Base-by-base conservation (phyloP, 331 rosid genomes). In the Malus hybrid region DNA sequence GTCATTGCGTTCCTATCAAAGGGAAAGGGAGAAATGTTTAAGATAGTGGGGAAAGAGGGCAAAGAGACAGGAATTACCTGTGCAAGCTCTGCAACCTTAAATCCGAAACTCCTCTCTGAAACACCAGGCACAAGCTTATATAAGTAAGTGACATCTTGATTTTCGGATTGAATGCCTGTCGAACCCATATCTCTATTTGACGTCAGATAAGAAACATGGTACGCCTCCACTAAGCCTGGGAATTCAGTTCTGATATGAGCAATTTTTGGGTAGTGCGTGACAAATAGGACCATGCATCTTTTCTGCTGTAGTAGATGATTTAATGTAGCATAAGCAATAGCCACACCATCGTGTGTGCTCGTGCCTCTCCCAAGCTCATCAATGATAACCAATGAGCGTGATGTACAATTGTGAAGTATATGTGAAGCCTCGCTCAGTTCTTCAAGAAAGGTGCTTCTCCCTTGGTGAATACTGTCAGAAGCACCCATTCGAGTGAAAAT, bases 301-400 rank as follows among this genome's bases (percentile, higher is more conserved):
- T 88, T 92, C 72, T 86, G 84, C 84, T 82, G 80, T 62, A 92
- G 83, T 61, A 92, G 89, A 87, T 88, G 85, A 77, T 90, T 90
- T 83, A 94, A 78, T 18, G 99, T 87, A 3, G 99, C 96, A 55
- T 94, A 88, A 29, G 99, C 96, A 69, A 94, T 92, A 52, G 99
- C 97, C 81, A 87, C 90, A 2, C 97, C 99, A 60, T 94, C 99
- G 55, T 94, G 99, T 15, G 99, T 94, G 76, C 97, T 92, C 9
- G 97, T 94, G 73, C 99, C 99, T 89, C 99, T 87, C 71, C 99
- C 99, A 73, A 94, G 99, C 88, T 94, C 99, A 69, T 94, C 99
- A 1, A 92, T 82, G 80, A 94, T 86, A 39, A 92, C 97, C 75
- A 94, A 86, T 18, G 99, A 94, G 52, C 80, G 83, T 70, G 76